Conservation (phyloP, 495 filamentous ascomycete species). For the Aspergillus carlsbadensis region DNA sequence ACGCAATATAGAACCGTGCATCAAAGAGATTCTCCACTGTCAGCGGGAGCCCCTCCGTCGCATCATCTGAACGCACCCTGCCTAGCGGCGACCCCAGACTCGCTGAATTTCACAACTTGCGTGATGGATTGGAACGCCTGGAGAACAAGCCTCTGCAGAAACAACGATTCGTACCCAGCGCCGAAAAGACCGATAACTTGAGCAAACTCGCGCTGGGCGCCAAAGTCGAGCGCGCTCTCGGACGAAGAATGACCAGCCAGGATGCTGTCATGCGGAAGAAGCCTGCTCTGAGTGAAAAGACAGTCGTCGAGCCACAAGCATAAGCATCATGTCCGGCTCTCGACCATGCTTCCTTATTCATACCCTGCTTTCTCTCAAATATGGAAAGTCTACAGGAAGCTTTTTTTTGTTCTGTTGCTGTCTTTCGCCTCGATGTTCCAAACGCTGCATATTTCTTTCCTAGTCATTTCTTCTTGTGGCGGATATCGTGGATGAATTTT, state of each 20-base stretch:
- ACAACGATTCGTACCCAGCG: conserved; percentile 80
- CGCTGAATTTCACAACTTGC: conserved; percentile 76
- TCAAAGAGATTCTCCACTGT: conserved; percentile 82
- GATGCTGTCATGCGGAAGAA: conserved; percentile 78
- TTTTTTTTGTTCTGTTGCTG: conserved; percentile 15
- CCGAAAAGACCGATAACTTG: conserved; percentile 81
- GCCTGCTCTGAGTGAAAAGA: conserved; percentile 51
- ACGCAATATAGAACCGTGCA: conserved; percentile 53
- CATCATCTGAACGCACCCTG: conserved; percentile 59
- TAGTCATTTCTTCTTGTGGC: conserved; percentile 10
- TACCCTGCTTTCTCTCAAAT: background rate
- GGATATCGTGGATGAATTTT: conserved; percentile 16
- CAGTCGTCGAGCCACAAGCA: conserved; percentile 28
- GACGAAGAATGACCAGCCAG: conserved; percentile 83
- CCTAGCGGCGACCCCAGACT: conserved; percentile 57
- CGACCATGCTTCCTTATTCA: conserved; percentile 9
- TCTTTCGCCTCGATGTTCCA: conserved; percentile 15
- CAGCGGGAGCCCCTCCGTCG: conserved; percentile 70
- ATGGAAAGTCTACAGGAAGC: background rate
- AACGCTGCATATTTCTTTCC: background rate
- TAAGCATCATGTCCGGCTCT: too few relatives aligned
- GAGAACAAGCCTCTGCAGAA: conserved; percentile 83
- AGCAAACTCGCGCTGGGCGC: conserved; percentile 89
- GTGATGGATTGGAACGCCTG: conserved; percentile 80
- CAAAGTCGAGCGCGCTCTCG: conserved; percentile 90